These are phyloP conservation scores for Amoebophrya sp. DNA, from an alignment of 169 alveolate genomes.

Conservation along the genomic window DNA sequence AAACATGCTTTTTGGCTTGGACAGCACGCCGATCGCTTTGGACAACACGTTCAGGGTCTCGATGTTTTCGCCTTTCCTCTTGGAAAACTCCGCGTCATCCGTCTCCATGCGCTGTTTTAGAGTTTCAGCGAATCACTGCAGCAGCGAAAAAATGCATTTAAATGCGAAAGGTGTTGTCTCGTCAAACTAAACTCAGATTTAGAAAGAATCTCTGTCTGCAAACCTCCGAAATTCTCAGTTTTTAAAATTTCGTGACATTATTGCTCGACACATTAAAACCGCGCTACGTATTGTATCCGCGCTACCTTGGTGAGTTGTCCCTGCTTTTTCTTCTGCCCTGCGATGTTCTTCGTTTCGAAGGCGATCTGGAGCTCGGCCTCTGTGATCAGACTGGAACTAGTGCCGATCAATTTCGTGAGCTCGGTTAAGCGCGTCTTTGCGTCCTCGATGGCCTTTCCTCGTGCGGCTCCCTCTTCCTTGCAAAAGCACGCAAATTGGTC, in stretches of 20 bases:
- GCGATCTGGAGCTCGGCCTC: background rate
- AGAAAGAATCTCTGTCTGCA: too few relatives aligned
- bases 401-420: background rate
- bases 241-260: too few relatives aligned
- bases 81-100: background rate
- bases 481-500: background rate
- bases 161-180: too few relatives aligned
- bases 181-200: too few relatives aligned
- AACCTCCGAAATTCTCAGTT: too few relatives aligned
- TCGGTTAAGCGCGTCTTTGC: background rate
- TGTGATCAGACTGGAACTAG: background rate
- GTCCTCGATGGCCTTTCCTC: background rate
- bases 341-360: background rate
- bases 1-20: background rate
- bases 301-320: background rate
- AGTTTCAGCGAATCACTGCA: background rate
- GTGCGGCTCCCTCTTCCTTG: background rate
- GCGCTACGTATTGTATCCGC: too few relatives aligned
- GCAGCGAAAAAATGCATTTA: too few relatives aligned
- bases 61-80: background rate
- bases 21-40: background rate
- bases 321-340: background rate
- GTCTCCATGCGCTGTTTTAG: background rate
- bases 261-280: too few relatives aligned
- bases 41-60: background rate